Percentiles rank a stretch among this genome's conserved stretches.
These are phyloP conservation scores for Camillea tinctor DNA, from an alignment of 2,329 filamentous ascomycete genomes.

Conservation along the genomic window DNA sequence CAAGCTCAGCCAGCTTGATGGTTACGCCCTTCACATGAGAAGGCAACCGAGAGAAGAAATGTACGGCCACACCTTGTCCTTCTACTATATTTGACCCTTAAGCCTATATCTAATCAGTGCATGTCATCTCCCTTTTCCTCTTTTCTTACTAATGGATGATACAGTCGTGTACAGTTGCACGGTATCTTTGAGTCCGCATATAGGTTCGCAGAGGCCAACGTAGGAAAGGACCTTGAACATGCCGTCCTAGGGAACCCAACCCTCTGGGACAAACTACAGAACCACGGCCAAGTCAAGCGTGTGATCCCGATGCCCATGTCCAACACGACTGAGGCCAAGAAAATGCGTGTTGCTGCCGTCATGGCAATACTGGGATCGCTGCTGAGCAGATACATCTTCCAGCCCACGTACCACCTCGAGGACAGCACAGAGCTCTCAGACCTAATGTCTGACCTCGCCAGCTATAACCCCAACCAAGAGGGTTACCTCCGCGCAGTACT, in stretches of 20 bases:
- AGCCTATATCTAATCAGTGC: not conserved
- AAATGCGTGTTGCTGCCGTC: not conserved
- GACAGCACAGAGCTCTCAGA: not conserved
- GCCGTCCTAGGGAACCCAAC: not conserved
- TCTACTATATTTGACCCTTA: not conserved
- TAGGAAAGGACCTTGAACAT: not conserved
- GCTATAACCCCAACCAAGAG: not conserved
- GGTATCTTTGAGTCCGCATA: not conserved
- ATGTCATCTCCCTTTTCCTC: not conserved
- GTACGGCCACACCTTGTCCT: not conserved
- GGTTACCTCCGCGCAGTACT: not conserved
- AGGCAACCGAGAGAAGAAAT: not conserved
- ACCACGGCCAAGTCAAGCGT: not conserved
- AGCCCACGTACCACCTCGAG: not conserved
- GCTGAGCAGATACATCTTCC: not conserved
- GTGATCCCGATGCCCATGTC: not conserved
- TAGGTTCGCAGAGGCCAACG: not conserved
- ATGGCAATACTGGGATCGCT: not conserved
- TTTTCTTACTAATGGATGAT: not conserved
- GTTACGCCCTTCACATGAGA: not conserved
- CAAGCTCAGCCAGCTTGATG: not conserved
- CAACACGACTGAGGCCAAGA: not conserved
- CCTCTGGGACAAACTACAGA: not conserved
- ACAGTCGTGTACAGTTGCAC: not conserved
- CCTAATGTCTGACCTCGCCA: not conserved